These are phyloP conservation scores for Aspergillus vadensis DNA, from an alignment of 2,329 filamentous ascomycete genomes.

Conservation along the genomic window DNA sequence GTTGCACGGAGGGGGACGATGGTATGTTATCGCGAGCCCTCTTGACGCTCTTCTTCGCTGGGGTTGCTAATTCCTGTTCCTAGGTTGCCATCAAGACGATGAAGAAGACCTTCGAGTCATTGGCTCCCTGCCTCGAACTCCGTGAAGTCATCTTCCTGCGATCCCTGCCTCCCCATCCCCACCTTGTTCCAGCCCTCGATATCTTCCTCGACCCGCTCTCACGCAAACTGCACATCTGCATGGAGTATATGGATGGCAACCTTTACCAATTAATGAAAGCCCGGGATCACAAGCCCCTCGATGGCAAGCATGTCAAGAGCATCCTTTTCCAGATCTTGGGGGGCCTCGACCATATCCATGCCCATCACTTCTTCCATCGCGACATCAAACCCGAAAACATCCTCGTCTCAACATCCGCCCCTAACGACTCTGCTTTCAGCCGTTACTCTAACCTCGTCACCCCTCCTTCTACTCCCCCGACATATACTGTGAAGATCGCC, in stretches of 20 bases:
- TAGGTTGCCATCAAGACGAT: slow-evolving; percentile 99
- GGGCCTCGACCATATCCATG: slow-evolving; percentile 94
- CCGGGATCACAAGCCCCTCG: slow-evolving; percentile 89
- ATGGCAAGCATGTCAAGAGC: slow-evolving; percentile 91
- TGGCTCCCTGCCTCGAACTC: slow-evolving; percentile 85
- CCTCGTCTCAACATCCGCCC: slow-evolving; percentile 84
- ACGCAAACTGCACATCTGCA: slow-evolving; percentile 95
- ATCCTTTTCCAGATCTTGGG: slow-evolving; percentile 97
- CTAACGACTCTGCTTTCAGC: slow-evolving; percentile 86
- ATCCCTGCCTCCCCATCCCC: slow-evolving; percentile 81
- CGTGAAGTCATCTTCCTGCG: slow-evolving; percentile 96
- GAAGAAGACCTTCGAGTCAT: slow-evolving; percentile 98
- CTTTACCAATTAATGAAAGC: slow-evolving; percentile 99
- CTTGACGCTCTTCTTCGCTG: not conserved
- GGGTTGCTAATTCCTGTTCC: slow-evolving; percentile 18
- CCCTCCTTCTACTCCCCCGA: slow-evolving; percentile 87
- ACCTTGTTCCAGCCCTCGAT: slow-evolving; percentile 95
- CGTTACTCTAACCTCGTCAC: slow-evolving; percentile 92
- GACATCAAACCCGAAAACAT: slow-evolving; percentile 99
- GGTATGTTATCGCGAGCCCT: slow-evolving; percentile 58
- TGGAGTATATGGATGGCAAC: slow-evolving; percentile 99
- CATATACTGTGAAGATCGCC: slow-evolving; percentile 96
- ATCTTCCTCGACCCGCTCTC: slow-evolving; percentile 96
- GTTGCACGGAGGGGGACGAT: slow-evolving; percentile 88
- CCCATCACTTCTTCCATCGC: slow-evolving; percentile 95